These are phyloP conservation scores for Podospora sp. DNA, from an alignment of 495 filamentous ascomycete species.

Conservation along the genomic window DNA sequence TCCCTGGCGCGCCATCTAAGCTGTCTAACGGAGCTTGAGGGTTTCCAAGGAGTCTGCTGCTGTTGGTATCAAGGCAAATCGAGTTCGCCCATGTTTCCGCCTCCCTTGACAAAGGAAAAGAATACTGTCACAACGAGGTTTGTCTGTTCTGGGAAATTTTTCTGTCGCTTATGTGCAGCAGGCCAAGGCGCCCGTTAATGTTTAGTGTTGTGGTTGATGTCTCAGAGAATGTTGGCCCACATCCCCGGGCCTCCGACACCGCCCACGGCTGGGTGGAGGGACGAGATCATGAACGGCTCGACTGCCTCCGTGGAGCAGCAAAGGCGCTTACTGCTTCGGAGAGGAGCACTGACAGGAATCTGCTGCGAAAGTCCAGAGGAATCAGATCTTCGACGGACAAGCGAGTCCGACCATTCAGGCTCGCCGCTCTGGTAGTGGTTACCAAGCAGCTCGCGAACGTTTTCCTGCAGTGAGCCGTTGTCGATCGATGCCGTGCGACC, in stretches of 20 bases:
- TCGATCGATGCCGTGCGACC: slow-evolving; percentile 71
- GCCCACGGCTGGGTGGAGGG: slow-evolving; percentile 45
- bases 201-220: background rate
- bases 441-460: slow-evolving; percentile 66
- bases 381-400: slow-evolving; percentile 31
- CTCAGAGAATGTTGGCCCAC: slow-evolving; percentile 60
- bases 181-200: slow-evolving; percentile 24
- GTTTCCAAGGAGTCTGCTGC: slow-evolving; percentile 30
- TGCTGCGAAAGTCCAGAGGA: slow-evolving; percentile 32
- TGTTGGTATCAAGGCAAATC: slow-evolving; percentile 23
- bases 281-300: slow-evolving; percentile 33
- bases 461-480: slow-evolving; percentile 62
- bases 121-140: slow-evolving; percentile 35
- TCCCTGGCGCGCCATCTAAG: slow-evolving; percentile 33
- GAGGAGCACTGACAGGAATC: slow-evolving; percentile 39
- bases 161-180: slow-evolving; percentile 29
- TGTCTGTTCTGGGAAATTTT: slow-evolving; percentile 18
- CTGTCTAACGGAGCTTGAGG: slow-evolving; percentile 37
- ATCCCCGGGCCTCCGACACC: slow-evolving; percentile 58
- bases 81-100: slow-evolving; percentile 23
- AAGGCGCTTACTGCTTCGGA: slow-evolving; percentile 58
- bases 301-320: slow-evolving; percentile 58
- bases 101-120: slow-evolving; percentile 29
- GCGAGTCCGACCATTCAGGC: slow-evolving; percentile 42
- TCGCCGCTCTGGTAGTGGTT: slow-evolving; percentile 29